Conservation (phyloP, 768 basidiomycete species). For the Cystobasidium tubakii region DNA sequence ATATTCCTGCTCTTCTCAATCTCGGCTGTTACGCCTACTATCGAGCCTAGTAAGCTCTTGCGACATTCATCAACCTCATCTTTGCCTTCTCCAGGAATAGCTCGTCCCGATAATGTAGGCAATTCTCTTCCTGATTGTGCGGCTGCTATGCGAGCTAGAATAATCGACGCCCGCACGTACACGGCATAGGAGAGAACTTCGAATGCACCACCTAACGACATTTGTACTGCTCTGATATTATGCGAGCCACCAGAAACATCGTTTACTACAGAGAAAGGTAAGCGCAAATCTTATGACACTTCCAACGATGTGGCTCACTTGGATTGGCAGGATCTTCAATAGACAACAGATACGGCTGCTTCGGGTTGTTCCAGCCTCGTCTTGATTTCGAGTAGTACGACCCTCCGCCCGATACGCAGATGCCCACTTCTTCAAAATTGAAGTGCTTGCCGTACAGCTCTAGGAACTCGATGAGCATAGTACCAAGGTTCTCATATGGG, state of each 20-base stretch:
- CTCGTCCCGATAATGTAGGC: constrained; percentile 21
- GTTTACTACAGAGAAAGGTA: constrained; percentile 59
- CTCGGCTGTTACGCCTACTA: constrained; percentile 24
- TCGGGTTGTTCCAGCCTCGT: constrained; percentile 67
- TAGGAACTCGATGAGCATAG: constrained; percentile 94
- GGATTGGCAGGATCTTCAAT: constrained; percentile 91
- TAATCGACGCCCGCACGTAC: constrained; percentile 48
- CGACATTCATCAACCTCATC: constrained; percentile 21
- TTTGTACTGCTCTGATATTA: constrained; percentile 71
- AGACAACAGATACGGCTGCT: constrained; percentile 57
- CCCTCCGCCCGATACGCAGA: constrained; percentile 80
- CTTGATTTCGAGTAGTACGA: constrained; percentile 76
- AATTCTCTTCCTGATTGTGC: constrained; percentile 26
- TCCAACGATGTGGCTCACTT: constrained; percentile 55
- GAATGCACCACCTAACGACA: constrained; percentile 71
- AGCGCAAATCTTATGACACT: background rate
- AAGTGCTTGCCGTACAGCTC: constrained; percentile 88
- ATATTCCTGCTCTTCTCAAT: constrained; percentile 13
- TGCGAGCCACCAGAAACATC: constrained; percentile 88
- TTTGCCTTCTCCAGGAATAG: constrained; percentile 16
- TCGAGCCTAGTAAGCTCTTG: constrained; percentile 29
- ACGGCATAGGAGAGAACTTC: constrained; percentile 65
- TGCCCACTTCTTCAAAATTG: constrained; percentile 58
- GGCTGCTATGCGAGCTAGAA: constrained; percentile 27
- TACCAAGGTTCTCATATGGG: constrained; percentile 78